Conservation (phyloP, 1,284 basidiomycete species). For the Irpex sp. region DNA sequence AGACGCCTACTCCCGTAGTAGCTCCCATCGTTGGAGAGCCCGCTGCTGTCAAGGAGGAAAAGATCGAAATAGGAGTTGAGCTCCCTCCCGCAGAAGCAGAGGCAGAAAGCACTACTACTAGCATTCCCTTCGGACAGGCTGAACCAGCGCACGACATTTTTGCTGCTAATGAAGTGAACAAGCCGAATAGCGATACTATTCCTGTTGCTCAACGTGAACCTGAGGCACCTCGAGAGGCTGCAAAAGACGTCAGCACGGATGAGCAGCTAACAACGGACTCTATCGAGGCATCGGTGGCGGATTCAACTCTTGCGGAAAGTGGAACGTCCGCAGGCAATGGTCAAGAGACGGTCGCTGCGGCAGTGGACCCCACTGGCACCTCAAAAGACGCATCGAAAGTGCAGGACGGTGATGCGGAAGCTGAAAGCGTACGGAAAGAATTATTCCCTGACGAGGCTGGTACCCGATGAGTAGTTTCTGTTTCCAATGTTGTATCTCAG, state of each 20-base stretch:
- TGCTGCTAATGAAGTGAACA: slow-evolving; percentile 34
- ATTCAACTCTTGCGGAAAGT: background rate
- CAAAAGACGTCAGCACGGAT: slow-evolving; percentile 11
- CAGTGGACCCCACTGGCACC: slow-evolving; percentile 2
- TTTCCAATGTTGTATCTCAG: background rate
- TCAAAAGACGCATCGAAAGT: background rate
- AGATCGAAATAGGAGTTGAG: slow-evolving; percentile 18
- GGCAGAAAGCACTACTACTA: slow-evolving; percentile 31
- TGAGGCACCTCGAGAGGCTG: slow-evolving; percentile 11
- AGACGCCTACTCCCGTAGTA: slow-evolving; percentile 25
- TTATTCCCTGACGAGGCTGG: slow-evolving; percentile 21
- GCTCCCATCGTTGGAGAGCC: slow-evolving; percentile 45
- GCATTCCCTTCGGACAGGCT: slow-evolving; percentile 43
- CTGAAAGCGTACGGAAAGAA: slow-evolving; percentile 28
- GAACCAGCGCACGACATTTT: slow-evolving; percentile 73
- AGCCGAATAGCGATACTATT: slow-evolving; percentile 8
- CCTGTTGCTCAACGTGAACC: slow-evolving; percentile 14
- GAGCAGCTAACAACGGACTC: slow-evolving; percentile 2
- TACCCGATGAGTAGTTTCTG: background rate
- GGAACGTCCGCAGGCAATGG: background rate
- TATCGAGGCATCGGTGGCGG: background rate
- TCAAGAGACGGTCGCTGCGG: slow-evolving; percentile 1
- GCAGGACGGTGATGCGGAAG: slow-evolving; percentile 29
- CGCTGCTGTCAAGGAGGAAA: slow-evolving; percentile 40
- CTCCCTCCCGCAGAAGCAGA: slow-evolving; percentile 18